Evolutionary conservation across 1,284 basidiomycete species (phyloP).

Genomic region (Erythrobasidium hasegawianum): DNA sequence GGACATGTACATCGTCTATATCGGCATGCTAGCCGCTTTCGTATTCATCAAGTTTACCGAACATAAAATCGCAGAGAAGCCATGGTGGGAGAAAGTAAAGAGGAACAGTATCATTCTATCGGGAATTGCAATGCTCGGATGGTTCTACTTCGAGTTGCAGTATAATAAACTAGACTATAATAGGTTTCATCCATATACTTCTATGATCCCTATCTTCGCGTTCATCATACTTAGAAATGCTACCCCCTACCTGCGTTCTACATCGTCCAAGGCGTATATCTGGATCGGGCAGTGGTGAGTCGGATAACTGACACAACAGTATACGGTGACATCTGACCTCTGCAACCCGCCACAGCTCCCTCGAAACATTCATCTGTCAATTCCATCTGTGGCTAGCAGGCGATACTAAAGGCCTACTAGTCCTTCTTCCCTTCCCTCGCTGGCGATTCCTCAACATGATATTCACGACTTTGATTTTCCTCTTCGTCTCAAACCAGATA

Average conservation of each 20-base stretch:
- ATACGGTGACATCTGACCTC: too few relatives aligned
- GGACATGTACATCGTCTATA: constrained; percentile 81
- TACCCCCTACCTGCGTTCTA: constrained; percentile 64
- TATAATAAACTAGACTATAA: constrained; percentile 81
- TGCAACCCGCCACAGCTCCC: too few relatives aligned
- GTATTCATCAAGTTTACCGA: constrained; percentile 72
- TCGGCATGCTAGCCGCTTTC: constrained; percentile 74
- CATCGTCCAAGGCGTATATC: constrained; percentile 64
- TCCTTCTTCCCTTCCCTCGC: constrained; percentile 68
- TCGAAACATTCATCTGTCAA: constrained; percentile 83
- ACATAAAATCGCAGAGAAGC: constrained; percentile 63
- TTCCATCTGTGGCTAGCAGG: constrained; percentile 84
- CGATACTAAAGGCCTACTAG: constrained; percentile 78
- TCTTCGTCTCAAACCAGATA: constrained; percentile 72
- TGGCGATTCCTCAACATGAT: constrained; percentile 68
- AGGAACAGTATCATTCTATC: constrained; percentile 57
- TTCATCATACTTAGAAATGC: constrained; percentile 74
- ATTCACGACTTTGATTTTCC: constrained; percentile 67
- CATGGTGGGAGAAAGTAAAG: constrained; percentile 59
- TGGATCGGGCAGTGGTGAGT: constrained; percentile 68
- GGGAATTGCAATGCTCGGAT: constrained; percentile 63
- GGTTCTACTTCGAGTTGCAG: constrained; percentile 72
- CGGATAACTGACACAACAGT: too few relatives aligned
- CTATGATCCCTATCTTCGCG: constrained; percentile 71
- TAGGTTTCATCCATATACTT: constrained; percentile 73